Evolutionary conservation across 2,329 filamentous ascomycete genomes (phyloP).

Genomic region (Cercospora sp.): DNA sequence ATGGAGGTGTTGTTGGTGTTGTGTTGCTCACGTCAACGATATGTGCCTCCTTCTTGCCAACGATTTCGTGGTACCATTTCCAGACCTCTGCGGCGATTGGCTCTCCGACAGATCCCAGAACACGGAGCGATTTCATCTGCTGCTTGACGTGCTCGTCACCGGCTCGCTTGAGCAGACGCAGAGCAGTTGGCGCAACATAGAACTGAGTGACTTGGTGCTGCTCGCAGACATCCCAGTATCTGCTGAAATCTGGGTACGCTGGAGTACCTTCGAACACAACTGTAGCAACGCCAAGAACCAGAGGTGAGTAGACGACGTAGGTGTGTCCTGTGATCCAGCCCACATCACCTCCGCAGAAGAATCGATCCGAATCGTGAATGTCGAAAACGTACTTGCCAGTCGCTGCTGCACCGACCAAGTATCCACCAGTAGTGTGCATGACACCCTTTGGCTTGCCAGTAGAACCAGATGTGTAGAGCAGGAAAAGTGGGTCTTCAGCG

Average conservation of each 20-base stretch:
- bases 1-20: background rate
- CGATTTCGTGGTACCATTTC: conserved; percentile 98
- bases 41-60: conserved; percentile 90
- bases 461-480: conserved; percentile 96
- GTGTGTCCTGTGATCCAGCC: conserved; percentile 99
- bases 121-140: conserved; percentile 83
- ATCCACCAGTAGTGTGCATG: conserved; percentile 95
- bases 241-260: conserved; percentile 94
- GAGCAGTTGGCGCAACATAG: conserved; percentile 93
- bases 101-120: conserved; percentile 93
- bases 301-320: conserved; percentile 94
- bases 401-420: conserved; percentile 86
- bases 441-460: conserved; percentile 99
- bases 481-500: conserved; percentile 93
- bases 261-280: conserved; percentile 98
- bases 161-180: conserved; percentile 90
- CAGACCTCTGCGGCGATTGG: conserved; percentile 97
- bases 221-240: conserved; percentile 98
- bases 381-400: conserved; percentile 99
- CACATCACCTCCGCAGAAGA: conserved; percentile 97
- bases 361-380: conserved; percentile 87
- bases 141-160: conserved; percentile 89
- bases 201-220: conserved; percentile 96
- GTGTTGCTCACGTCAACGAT: conserved; percentile 67
- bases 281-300: conserved; percentile 88